These are phyloP conservation scores for Strigomonas galati DNA, from an alignment of 208 protist species.

Conservation along the genomic window DNA sequence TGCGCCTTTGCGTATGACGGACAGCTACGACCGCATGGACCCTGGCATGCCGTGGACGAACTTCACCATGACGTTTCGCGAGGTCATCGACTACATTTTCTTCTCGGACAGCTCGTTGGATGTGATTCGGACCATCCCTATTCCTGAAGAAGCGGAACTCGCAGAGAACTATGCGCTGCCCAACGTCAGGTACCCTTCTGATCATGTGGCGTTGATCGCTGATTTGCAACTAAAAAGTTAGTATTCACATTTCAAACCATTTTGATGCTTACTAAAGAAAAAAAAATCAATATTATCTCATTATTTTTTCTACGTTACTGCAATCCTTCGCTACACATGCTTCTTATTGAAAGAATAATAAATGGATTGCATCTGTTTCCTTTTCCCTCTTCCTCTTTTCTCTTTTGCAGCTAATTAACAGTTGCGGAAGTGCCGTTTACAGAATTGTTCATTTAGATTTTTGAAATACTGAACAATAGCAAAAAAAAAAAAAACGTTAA, in stretches of 20 bases:
- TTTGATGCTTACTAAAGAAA: too few species aligned
- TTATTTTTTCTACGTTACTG: too few species aligned
- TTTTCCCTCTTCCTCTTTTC: neutral
- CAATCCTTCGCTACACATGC: too few species aligned
- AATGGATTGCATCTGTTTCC: neutral
- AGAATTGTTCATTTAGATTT: neutral
- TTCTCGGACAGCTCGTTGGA: constrained; percentile 51
- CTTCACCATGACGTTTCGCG: constrained; percentile 83
- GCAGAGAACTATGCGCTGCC: constrained; percentile 79
- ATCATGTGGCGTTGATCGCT: constrained; percentile 87
- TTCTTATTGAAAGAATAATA: constrained; percentile 7
- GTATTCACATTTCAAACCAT: too few species aligned
- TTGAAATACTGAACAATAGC: too few species aligned
- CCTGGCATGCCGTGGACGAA: constrained; percentile 81
- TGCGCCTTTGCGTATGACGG: constrained; percentile 39
- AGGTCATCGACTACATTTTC: constrained; percentile 91
- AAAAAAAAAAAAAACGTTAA: constrained; percentile 17
- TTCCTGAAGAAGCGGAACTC: constrained; percentile 72
- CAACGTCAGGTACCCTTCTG: constrained; percentile 82
- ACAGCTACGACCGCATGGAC: constrained; percentile 62
- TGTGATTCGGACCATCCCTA: constrained; percentile 67
- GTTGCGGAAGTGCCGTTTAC: too few species aligned
- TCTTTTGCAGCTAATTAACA: neutral
- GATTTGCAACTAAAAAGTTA: constrained; percentile 37
- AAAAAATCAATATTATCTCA: too few species aligned